Percentiles rank a stretch among this genome's conserved stretches.
Evolutionary conservation across 495 filamentous ascomycete species (phyloP).

Genomic region (Jackrogersella minutella): DNA sequence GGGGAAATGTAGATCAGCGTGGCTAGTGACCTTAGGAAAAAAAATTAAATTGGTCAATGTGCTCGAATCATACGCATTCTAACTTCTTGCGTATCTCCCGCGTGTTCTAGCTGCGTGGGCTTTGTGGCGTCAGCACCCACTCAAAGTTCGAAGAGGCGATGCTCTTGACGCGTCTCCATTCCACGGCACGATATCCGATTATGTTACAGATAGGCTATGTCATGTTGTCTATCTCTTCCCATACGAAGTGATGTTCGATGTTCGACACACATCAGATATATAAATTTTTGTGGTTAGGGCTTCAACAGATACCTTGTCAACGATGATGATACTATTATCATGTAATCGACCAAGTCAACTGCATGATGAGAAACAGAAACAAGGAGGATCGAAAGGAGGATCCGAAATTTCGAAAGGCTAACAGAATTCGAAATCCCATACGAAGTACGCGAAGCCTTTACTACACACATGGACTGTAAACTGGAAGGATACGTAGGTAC

Average conservation of each 20-base stretch:
- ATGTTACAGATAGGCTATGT: too few species aligned
- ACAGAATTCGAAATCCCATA: too few species aligned
- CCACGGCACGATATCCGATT: neutral
- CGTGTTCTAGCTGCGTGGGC: conserved; percentile 19
- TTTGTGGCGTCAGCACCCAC: conserved; percentile 28
- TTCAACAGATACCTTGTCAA: too few species aligned
- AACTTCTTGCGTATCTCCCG: conserved; percentile 14
- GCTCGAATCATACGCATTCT: conserved; percentile 16
- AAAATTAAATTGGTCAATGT: conserved; percentile 2
- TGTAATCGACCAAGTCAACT: too few species aligned
- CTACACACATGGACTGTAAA: neutral
- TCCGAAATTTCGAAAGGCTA: neutral
- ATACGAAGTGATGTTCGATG: too few species aligned
- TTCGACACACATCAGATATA: neutral
- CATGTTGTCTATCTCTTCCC: neutral
- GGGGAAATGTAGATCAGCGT: conserved; percentile 31
- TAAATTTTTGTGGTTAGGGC: neutral
- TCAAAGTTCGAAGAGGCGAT: conserved; percentile 23
- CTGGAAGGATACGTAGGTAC: conserved; percentile 1
- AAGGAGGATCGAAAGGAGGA: conserved; percentile 25
- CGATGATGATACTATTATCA: neutral
- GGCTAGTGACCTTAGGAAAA: conserved; percentile 1
- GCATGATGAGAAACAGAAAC: conserved; percentile 5
- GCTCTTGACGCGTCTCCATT: conserved; percentile 31
- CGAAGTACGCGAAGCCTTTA: too few species aligned